These are phyloP conservation scores for Trametes elegans DNA, from an alignment of 768 basidiomycete genomes.

Conservation along the genomic window DNA sequence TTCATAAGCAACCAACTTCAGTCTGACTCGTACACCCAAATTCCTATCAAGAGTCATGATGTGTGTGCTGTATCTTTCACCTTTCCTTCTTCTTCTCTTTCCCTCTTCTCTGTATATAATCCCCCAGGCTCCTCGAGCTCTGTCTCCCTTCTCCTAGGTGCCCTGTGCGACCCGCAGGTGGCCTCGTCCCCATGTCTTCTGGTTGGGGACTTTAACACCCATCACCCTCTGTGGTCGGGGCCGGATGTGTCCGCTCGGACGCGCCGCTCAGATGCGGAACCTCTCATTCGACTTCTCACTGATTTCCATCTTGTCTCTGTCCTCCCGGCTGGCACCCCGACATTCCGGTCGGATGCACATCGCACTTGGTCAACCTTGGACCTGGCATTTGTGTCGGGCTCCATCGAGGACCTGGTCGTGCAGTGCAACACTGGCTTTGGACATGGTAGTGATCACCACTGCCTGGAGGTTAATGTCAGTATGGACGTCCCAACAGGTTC, in stretches of 20 bases:
- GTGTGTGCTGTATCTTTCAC: background rate
- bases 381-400: background rate
- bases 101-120: constrained; percentile 2
- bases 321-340: background rate
- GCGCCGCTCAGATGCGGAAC: background rate
- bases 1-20: background rate
- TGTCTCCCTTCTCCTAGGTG: background rate
- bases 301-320: background rate
- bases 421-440: background rate
- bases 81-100: background rate
- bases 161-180: background rate
- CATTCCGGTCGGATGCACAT: constrained; percentile 1
- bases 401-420: background rate
- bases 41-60: background rate
- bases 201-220: constrained; percentile 8
- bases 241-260: background rate
- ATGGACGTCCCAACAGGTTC: no score
- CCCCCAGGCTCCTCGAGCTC: no score
- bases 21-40: background rate
- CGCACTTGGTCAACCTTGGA: constrained; percentile 1
- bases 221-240: constrained; percentile 10
- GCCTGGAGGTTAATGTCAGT: no score
- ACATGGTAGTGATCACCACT: constrained; percentile 36
- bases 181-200: background rate
- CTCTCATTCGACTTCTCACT: background rate